Evolutionary conservation across 345 rosid genomes (phyloP).

Genomic region (Punica granatum): DNA sequence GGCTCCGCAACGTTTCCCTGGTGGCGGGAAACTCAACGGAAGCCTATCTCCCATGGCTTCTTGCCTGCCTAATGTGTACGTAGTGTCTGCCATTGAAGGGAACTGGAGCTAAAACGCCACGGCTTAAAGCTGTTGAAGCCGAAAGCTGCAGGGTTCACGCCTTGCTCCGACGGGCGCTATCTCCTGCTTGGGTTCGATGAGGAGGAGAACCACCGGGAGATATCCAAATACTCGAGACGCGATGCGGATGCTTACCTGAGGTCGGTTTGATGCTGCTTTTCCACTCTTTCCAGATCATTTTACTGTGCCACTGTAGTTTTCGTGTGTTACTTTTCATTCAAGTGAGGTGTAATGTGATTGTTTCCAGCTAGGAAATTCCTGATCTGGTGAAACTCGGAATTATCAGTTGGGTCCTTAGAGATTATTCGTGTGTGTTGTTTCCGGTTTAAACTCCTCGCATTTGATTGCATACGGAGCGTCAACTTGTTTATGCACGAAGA

Average conservation of each 20-base stretch:
- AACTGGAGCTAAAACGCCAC: slow-evolving; percentile 59
- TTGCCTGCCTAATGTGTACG: neutral
- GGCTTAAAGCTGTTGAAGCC: slow-evolving; percentile 70
- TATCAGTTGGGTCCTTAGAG: too few species aligned
- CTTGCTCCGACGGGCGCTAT: slow-evolving; percentile 74
- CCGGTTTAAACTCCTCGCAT: too few species aligned
- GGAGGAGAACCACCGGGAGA: slow-evolving; percentile 52
- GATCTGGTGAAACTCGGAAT: neutral
- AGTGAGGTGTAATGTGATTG: neutral
- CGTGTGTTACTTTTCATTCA: neutral
- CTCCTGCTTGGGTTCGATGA: slow-evolving; percentile 58
- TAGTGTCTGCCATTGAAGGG: slow-evolving; percentile 25
- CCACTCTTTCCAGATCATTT: neutral
- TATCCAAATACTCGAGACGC: slow-evolving; percentile 61
- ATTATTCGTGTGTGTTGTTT: too few species aligned
- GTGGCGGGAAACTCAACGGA: neutral
- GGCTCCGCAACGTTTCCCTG: neutral
- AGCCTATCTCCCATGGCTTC: neutral
- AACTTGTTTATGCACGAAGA: too few species aligned
- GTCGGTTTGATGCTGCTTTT: slow-evolving; percentile 11
- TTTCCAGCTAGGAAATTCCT: neutral
- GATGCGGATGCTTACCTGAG: slow-evolving; percentile 70
- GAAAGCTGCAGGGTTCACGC: slow-evolving; percentile 70
- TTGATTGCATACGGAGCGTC: too few species aligned
- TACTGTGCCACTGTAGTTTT: neutral